Evolutionary conservation across 257 asterid species (phyloP), one percentile per base, ranked within the genome.

Genomic region (Verbascum thapsus): DNA sequence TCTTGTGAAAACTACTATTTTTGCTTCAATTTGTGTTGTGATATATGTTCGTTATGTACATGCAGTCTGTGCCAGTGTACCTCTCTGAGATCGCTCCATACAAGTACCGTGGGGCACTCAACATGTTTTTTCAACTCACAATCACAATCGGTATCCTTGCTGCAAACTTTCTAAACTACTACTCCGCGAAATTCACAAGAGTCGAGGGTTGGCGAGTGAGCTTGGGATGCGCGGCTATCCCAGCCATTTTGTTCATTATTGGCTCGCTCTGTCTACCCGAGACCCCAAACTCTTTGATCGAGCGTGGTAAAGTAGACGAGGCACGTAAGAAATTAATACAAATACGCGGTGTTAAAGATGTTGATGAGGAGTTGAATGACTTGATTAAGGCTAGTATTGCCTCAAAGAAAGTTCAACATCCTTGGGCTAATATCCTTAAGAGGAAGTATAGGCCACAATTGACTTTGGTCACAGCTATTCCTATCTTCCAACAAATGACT

Each of bases 401-500:
- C 0, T 80, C 95, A 0, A 73, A 71, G 66, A 54, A 80, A 9
- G 67, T 79, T 34, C 26, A 66, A 38, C 63, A 79, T 26, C 88
- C 90, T 0, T 81, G 77, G 61, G 4, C 64, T 3, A 86, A 64
- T 45, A 75, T 81, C 12, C 57, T 79, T 1, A 68, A 42, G 61
- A 72, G 64, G 56, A 77, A 73, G 65, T 73, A 86, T 45, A 64
- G 88, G 38, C 94, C 94, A 4, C 83, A 81, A 18, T 35, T 83
- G 53, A 17, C 52, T 0, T 72, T 77, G 67, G 87, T 78, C 0
- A 43, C 63, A 3, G 11, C 53, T 10, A 78, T 85, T 59, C 94
- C 94, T 7, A 68, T 81, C 52, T 85, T 79, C 72, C 90, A 83
- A 70, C 87, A 83, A 66, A 74, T 85, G 32, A 85, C 94, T 0